These are phyloP conservation scores for Penicillium daleae DNA, from an alignment of 495 filamentous ascomycete species.

Conservation along the genomic window DNA sequence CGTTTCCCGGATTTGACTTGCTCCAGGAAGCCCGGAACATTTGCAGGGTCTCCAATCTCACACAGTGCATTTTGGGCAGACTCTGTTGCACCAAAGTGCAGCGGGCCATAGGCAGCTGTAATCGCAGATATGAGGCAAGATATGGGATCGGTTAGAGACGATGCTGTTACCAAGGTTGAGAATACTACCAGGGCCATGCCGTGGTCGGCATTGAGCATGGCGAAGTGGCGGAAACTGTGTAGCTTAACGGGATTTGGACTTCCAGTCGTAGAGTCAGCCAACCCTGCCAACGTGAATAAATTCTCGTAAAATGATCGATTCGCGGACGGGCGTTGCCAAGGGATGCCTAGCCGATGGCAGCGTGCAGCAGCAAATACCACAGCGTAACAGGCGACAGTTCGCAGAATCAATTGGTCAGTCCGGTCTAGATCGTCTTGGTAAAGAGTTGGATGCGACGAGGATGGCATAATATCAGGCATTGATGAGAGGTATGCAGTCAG, in stretches of 20 bases:
- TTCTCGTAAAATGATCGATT: slow-evolving; percentile 38
- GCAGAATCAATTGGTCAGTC: slow-evolving; percentile 33
- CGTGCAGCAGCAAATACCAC: slow-evolving; percentile 36
- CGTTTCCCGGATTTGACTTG: slow-evolving; percentile 54
- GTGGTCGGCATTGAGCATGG: slow-evolving; percentile 40
- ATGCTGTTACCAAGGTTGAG: slow-evolving; percentile 37
- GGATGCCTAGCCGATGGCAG: slow-evolving; percentile 34
- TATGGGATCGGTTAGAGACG: slow-evolving; percentile 41
- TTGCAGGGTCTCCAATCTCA: slow-evolving; percentile 48
- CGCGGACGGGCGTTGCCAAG: slow-evolving; percentile 23
- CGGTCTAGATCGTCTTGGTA: slow-evolving; percentile 31
- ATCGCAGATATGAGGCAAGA: slow-evolving; percentile 51
- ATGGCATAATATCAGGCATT: slow-evolving; percentile 29
- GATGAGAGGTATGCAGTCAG: slow-evolving; percentile 38
- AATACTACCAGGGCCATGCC: slow-evolving; percentile 42
- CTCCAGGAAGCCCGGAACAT: slow-evolving; percentile 52
- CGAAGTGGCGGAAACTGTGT: slow-evolving; percentile 40
- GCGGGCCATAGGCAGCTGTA: slow-evolving; percentile 55
- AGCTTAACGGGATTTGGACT: slow-evolving; percentile 27
- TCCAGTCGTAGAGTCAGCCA: slow-evolving; percentile 23
- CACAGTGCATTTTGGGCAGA: slow-evolving; percentile 53
- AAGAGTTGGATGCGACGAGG: slow-evolving; percentile 24
- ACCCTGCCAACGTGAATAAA: slow-evolving; percentile 39
- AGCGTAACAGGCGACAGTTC: slow-evolving; percentile 36
- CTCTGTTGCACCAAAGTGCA: slow-evolving; percentile 64